Base-by-base conservation (phyloP, 345 rosid species). In the Jatropha curcas region DNA sequence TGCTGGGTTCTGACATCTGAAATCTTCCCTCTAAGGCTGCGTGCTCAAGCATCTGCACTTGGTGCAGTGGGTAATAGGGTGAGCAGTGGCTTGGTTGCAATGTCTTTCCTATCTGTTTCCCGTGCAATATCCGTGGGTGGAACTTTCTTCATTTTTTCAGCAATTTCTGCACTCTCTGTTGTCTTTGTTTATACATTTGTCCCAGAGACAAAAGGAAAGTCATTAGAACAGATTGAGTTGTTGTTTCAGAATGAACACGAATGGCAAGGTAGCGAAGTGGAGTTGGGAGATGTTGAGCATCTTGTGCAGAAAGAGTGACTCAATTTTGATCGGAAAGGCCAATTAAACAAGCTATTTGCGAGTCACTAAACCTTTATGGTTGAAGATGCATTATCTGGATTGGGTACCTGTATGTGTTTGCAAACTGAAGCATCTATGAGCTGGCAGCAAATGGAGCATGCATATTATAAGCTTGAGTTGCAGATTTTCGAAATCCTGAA, bases 1-100 rank as follows among this genome's bases (percentile, higher is more conserved):
- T 90, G 93, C 74, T 87, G 97, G 95, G 95, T 92, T 51, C 51
- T 92, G 82, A 88, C 97, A 28, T 81, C 97, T 0, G 97, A 92
- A 79, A 92, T 92, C 43, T 92, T 84, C 74, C 97, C 97, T 28
- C 53, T 90, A 65, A 84, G 85, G 85, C 69, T 90, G 72, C 85
- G 97, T 16, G 97, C 95, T 41, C 97, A 92, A 72, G 95, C 97
- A 4, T 81, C 87, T 0, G 97, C 95, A 0, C 87, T 92, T 25
- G 97, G 97, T 2, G 89, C 92, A 0, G 92, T 90, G 1, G 95
- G 90, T 56, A 92, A 92, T 68, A 84, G 97, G 82, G 85, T 92
- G 1, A 80, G 85, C 76, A 92, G 97, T 24, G 93, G 97, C 60
- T 64, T 92, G 20, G 84, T 92, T 60, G 89, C 95, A 66, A 92